Conservation (phyloP, 148 eudicot genomes). For the Rhododendron molle region DNA sequence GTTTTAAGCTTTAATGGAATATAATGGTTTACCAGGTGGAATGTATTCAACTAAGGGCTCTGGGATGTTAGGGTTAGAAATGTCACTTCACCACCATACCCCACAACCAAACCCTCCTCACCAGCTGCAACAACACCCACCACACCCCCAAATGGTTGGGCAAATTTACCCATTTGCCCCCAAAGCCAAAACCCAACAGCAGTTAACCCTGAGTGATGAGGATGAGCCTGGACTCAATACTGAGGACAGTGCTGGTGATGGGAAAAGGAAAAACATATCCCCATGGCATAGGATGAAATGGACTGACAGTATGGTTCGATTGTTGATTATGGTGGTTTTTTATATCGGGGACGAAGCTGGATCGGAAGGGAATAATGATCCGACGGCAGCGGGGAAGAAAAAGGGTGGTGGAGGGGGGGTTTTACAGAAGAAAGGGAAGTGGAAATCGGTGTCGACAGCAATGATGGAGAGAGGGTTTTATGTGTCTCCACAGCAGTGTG, state of each 20-base stretch:
- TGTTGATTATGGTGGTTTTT: conserved; percentile 80
- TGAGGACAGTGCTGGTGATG: conserved; percentile 44
- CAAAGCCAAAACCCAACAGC: conserved; percentile 39
- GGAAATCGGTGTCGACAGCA: conserved; percentile 92
- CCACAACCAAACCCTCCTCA: conserved; percentile 19
- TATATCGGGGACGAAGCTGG: conserved; percentile 79
- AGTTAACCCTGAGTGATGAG: conserved; percentile 54
- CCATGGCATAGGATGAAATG: conserved; percentile 99
- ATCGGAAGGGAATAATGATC: conserved; percentile 26
- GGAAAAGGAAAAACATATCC: conserved; percentile 46
- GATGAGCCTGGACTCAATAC: conserved; percentile 51
- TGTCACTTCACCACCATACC: conserved; percentile 36
- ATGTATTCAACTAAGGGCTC: conserved; percentile 43
- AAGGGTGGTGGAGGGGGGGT: conserved; percentile 37
- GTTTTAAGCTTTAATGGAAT: conserved; percentile 36
- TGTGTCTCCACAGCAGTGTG: conserved; percentile 97
- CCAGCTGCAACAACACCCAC: conserved; percentile 27
- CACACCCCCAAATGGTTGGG: conserved; percentile 25
- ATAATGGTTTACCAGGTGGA: conserved; percentile 36
- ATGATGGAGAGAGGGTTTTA: conserved; percentile 90
- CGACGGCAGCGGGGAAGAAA: conserved; percentile 31
- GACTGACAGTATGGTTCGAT: conserved; percentile 84
- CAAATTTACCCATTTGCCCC: conserved; percentile 27
- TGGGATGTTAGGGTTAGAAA: conserved; percentile 55
- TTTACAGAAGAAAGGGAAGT: conserved; percentile 90